These are phyloP conservation scores for Scleroderma citrinum DNA, from an alignment of 768 basidiomycete species.

Conservation along the genomic window DNA sequence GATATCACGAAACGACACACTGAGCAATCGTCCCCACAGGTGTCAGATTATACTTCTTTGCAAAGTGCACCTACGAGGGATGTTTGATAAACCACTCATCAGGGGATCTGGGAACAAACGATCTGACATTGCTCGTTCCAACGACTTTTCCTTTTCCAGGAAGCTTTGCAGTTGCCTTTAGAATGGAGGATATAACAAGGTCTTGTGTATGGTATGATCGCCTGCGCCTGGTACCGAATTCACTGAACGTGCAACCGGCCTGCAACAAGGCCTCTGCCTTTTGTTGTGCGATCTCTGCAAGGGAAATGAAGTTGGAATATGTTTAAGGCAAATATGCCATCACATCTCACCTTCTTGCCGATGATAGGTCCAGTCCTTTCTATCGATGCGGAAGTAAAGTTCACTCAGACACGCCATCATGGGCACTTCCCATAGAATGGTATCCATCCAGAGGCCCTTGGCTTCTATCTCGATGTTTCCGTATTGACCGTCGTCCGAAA, in stretches of 20 bases:
- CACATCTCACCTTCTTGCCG: constrained; percentile 60
- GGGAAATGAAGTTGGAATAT: background rate
- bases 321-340: background rate
- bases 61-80: constrained; percentile 67
- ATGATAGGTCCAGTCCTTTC: constrained; percentile 81
- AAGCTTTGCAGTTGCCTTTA: constrained; percentile 54
- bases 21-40: constrained; percentile 84
- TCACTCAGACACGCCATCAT: constrained; percentile 91
- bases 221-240: constrained; percentile 83
- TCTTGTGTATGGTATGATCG: constrained; percentile 74
- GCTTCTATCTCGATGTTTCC: constrained; percentile 73
- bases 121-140: constrained; percentile 83
- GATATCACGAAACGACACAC: constrained; percentile 39
- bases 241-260: constrained; percentile 67
- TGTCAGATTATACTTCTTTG: constrained; percentile 58
- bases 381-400: constrained; percentile 71
- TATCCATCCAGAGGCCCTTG: constrained; percentile 69
- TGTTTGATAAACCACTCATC: background rate
- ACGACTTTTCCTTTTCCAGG: constrained; percentile 39
- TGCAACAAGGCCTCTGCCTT: constrained; percentile 64
- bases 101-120: constrained; percentile 8
- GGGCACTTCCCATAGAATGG: constrained; percentile 95
- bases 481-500: constrained; percentile 38
- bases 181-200: constrained; percentile 61
- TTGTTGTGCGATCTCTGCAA: constrained; percentile 58